Conservation (phyloP, 176 grass and related monocot species). For the Oryza officinalis region DNA sequence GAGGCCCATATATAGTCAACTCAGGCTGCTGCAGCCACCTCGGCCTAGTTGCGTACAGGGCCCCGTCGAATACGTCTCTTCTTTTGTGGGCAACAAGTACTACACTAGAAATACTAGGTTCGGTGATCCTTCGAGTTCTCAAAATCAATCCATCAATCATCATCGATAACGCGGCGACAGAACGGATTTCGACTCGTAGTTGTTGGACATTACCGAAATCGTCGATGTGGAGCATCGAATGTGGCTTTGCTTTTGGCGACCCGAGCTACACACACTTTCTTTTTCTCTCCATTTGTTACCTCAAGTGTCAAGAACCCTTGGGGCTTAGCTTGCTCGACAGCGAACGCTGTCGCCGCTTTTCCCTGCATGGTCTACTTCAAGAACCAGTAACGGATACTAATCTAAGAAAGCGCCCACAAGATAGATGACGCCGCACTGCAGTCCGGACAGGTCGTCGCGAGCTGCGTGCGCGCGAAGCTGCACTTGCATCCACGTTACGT, state of each 20-base stretch:
- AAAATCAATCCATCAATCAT: background rate
- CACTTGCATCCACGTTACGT: background rate
- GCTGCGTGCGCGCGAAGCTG: background rate
- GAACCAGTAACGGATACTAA: background rate
- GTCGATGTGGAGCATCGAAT: background rate
- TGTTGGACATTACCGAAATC: slow-evolving; percentile 4
- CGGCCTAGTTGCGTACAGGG: background rate
- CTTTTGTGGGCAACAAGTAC: background rate
- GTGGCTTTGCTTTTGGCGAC: background rate
- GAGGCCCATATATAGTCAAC: background rate
- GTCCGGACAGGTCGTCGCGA: background rate
- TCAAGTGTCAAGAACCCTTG: slow-evolving; percentile 20
- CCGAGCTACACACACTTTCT: background rate
- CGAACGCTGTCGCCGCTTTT: slow-evolving; percentile 26
- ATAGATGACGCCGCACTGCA: background rate
- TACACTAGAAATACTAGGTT: background rate
- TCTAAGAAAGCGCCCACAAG: background rate
- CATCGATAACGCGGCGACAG: background rate
- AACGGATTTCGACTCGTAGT: background rate
- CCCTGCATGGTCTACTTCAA: slow-evolving; percentile 13
- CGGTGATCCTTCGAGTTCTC: background rate
- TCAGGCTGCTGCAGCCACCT: background rate
- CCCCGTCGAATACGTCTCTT: background rate
- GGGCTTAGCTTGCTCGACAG: background rate
- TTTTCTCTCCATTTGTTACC: background rate